Conservation (phyloP, 768 basidiomycete species). For the Leucogyrophana mollusca region DNA sequence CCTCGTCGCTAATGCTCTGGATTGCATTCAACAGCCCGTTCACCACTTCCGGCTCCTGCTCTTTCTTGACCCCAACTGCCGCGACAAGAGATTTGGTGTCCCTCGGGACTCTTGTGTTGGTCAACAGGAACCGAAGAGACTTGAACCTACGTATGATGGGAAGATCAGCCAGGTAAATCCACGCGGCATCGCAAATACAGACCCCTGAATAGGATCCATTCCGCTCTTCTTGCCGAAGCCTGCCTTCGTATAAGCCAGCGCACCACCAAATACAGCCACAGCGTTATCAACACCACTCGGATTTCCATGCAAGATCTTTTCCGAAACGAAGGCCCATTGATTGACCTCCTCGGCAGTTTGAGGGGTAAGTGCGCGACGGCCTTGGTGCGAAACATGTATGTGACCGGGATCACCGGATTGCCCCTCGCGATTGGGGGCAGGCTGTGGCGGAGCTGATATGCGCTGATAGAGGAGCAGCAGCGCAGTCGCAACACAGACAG, state of each 20-base stretch:
- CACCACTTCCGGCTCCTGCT: conserved; percentile 83
- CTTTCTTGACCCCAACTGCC: conserved; percentile 74
- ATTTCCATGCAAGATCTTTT: conserved; percentile 96
- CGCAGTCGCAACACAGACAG: conserved; percentile 79
- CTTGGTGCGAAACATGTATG: conserved; percentile 61
- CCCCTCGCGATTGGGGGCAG: conserved; percentile 39
- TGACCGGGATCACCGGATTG: conserved; percentile 43
- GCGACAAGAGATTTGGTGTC: conserved; percentile 95
- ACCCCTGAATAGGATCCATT: conserved; percentile 87
- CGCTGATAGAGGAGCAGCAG: conserved; percentile 75
- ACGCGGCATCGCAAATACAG: conserved; percentile 24
- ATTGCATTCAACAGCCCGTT: conserved; percentile 76
- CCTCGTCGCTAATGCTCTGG: conserved; percentile 83
- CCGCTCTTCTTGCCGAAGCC: conserved; percentile 77
- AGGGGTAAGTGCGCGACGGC: conserved; percentile 62
- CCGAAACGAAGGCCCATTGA: conserved; percentile 89
- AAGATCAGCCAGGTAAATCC: conserved; percentile 10
- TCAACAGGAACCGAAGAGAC: conserved; percentile 84
- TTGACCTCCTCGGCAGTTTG: conserved; percentile 79
- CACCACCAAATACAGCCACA: conserved; percentile 90
- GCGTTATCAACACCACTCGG: conserved; percentile 98
- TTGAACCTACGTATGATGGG: conserved; percentile 69
- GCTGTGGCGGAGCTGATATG: conserved; percentile 56
- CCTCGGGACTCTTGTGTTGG: conserved; percentile 89
- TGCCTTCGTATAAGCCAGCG: conserved; percentile 82